These are phyloP conservation scores for Spathaspora girioi DNA, from an alignment of 805 yeast species.

Conservation along the genomic window DNA sequence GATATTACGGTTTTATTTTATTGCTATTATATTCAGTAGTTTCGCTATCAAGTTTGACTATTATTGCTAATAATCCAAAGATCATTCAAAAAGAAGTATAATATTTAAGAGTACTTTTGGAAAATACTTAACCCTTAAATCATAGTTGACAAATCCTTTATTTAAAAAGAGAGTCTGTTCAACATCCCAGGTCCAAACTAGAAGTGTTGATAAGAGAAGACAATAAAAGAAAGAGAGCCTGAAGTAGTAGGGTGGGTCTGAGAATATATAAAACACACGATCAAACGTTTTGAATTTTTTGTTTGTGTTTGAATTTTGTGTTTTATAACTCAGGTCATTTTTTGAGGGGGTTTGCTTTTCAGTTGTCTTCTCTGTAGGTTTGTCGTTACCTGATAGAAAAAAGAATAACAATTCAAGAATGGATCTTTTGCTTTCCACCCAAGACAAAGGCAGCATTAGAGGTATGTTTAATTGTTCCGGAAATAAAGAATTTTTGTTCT, in stretches of 20 bases:
- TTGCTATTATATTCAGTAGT: neutral
- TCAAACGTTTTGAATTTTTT: neutral
- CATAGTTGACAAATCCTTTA: neutral
- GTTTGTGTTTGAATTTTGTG: neutral
- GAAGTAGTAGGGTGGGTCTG: neutral
- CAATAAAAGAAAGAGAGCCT: neutral
- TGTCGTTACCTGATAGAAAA: neutral
- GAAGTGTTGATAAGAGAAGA: neutral
- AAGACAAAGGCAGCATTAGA: constrained; percentile 15
- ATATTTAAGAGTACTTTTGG: too few relatives aligned
- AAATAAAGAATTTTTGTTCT: too few relatives aligned
- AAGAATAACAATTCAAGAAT: neutral
- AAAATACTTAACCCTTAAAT: too few relatives aligned
- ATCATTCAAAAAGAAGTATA: neutral
- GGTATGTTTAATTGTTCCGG: constrained; percentile 12
- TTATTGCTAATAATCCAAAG: neutral
- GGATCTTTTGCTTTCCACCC: constrained; percentile 17
- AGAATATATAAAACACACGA: neutral
- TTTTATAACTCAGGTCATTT: neutral
- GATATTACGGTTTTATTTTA: too few relatives aligned
- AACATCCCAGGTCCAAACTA: neutral
- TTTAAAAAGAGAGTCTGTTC: neutral
- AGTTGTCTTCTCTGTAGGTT: neutral
- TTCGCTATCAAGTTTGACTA: neutral
- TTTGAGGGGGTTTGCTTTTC: neutral